Evolutionary conservation across 2,329 filamentous ascomycete genomes (phyloP).

Genomic region (Leptographium procerum): DNA sequence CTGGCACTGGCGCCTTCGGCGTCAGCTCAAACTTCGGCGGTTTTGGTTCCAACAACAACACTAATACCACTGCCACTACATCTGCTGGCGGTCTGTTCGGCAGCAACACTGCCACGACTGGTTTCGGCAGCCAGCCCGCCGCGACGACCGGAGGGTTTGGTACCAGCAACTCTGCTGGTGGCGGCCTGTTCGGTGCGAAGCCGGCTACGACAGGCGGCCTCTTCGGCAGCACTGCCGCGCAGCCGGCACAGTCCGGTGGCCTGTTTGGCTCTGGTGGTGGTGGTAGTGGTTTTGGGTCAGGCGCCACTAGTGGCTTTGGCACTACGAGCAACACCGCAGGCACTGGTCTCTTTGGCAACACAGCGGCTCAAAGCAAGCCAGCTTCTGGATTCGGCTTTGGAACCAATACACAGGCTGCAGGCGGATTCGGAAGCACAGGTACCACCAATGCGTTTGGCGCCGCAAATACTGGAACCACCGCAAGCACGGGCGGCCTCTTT

Average conservation of each 20-base stretch:
- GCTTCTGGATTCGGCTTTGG: slow-evolving; percentile 9
- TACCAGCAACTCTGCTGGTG: slow-evolving; percentile 4
- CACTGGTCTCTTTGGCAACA: slow-evolving; percentile 33
- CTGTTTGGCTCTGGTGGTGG: slow-evolving; percentile 27
- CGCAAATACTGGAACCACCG: background rate
- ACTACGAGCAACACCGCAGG: slow-evolving; percentile 16
- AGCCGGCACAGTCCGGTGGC: slow-evolving; percentile 17
- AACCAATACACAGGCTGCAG: slow-evolving; percentile 1
- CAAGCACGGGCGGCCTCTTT: slow-evolving; percentile 19
- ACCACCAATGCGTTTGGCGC: slow-evolving; percentile 19
- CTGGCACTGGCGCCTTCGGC: slow-evolving; percentile 78
- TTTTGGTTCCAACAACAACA: slow-evolving; percentile 28
- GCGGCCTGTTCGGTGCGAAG: slow-evolving; percentile 25
- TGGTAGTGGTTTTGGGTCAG: slow-evolving; percentile 23
- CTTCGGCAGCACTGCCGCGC: slow-evolving; percentile 20
- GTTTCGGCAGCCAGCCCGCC: slow-evolving; percentile 18
- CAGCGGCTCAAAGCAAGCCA: slow-evolving; percentile 14
- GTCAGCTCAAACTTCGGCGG: slow-evolving; percentile 41
- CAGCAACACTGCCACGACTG: slow-evolving; percentile 23
- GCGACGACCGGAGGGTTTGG: slow-evolving; percentile 28
- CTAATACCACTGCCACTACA: slow-evolving; percentile 24
- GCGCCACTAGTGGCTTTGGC: slow-evolving; percentile 17
- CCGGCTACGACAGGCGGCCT: slow-evolving; percentile 19
- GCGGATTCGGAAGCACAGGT: slow-evolving; percentile 29
- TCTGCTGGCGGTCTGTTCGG: slow-evolving; percentile 27